Evolutionary conservation across 208 protist species (phyloP).

Genomic region (Trypanosoma mega): DNA sequence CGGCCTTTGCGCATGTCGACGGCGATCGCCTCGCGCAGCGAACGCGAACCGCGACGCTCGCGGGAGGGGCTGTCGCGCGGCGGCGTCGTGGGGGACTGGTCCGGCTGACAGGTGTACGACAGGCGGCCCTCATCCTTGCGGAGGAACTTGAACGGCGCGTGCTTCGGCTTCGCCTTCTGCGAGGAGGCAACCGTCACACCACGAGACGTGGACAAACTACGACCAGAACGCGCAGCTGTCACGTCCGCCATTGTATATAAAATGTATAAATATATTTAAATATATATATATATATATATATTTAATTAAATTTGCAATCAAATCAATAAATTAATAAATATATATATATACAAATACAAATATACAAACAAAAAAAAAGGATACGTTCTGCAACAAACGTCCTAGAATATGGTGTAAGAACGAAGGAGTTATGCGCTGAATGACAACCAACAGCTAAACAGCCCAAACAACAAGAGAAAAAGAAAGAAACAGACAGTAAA

Average conservation of each 20-base stretch:
- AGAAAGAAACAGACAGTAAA: no score
- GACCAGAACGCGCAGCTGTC: constrained; percentile 10
- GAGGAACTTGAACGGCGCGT: constrained; percentile 77
- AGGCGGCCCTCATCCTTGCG: constrained; percentile 78
- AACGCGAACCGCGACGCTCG: constrained; percentile 62
- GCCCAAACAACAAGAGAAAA: no score
- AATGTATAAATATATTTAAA: background rate
- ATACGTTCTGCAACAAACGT: no score
- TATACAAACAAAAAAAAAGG: background rate
- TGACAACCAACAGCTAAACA: no score
- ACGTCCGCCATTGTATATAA: constrained; percentile 22
- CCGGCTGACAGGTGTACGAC: constrained; percentile 47
- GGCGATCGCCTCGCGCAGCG: constrained; percentile 81
- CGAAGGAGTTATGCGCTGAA: no score
- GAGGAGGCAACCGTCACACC: constrained; percentile 61
- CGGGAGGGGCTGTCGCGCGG: constrained; percentile 20
- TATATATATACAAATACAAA: background rate
- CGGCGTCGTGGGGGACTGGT: constrained; percentile 6
- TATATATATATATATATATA: background rate
- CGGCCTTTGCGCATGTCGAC: constrained; percentile 80
- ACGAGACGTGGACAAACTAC: constrained; percentile 19
- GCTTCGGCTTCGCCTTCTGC: constrained; percentile 72
- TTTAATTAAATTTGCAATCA: background rate
- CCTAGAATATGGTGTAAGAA: no score
- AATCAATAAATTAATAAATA: background rate